Conservation (phyloP, 768 basidiomycete genomes). For the Phaffia australis region DNA sequence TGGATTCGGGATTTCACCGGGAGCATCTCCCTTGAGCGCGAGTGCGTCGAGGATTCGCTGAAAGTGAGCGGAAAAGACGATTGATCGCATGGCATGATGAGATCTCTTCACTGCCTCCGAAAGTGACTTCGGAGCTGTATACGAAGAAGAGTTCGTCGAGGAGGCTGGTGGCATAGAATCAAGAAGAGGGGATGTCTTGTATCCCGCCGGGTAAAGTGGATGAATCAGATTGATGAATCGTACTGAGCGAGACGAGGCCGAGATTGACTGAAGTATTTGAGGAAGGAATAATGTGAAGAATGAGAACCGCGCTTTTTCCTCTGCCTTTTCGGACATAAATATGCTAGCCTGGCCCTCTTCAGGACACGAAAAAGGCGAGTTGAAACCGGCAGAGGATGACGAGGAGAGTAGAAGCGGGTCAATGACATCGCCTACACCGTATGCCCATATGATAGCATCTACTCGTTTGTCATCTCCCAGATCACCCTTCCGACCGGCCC, state of each 20-base stretch:
- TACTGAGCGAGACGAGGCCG: constrained; percentile 11
- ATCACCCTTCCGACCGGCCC: constrained; percentile 9
- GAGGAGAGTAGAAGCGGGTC: constrained; percentile 5
- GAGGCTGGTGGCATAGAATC: background rate
- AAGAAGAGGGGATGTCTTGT: constrained; percentile 18
- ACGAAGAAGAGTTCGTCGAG: background rate
- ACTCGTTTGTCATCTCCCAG: background rate
- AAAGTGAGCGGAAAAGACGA: constrained; percentile 22
- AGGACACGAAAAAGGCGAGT: background rate
- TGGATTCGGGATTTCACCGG: background rate
- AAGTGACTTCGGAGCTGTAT: background rate
- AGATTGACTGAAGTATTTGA: constrained; percentile 21
- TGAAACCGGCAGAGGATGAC: background rate
- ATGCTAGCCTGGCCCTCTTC: background rate
- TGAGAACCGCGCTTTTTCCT: constrained; percentile 19
- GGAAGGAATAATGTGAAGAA: constrained; percentile 25
- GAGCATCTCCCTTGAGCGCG: constrained; percentile 10
- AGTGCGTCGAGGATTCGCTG: constrained; percentile 26
- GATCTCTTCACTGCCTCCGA: constrained; percentile 1
- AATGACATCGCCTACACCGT: constrained; percentile 15
- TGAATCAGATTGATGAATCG: constrained; percentile 23
- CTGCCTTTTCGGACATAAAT: background rate
- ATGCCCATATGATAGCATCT: constrained; percentile 24
- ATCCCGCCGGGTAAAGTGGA: constrained; percentile 25
- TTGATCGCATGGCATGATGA: constrained; percentile 23